Conservation (phyloP, 441 rosid genomes). For the Populus trichocarpa region DNA sequence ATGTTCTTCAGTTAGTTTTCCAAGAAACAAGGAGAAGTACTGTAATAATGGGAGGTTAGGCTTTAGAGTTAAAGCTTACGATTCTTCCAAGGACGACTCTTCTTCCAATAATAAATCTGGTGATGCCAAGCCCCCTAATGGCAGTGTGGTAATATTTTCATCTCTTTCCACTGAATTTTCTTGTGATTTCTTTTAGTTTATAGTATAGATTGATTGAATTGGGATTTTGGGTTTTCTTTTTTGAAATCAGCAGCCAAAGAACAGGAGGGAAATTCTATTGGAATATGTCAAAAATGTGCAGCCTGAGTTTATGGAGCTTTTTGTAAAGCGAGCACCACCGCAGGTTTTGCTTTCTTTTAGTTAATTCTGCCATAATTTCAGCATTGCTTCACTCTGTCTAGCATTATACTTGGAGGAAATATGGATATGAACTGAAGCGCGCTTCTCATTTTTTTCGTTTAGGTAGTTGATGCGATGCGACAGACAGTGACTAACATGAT, state of each 20-base stretch:
- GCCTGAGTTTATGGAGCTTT: conserved; percentile 94
- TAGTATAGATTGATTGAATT: conserved; percentile 9
- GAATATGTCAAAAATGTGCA: conserved; percentile 96
- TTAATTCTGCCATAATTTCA: background rate
- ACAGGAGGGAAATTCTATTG: conserved; percentile 76
- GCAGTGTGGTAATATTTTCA: conserved; percentile 47
- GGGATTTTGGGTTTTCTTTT: conserved; percentile 12
- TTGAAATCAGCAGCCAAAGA: conserved; percentile 44
- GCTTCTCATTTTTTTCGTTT: conserved; percentile 1
- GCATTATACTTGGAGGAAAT: conserved; percentile 9
- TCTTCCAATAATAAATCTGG: conserved; percentile 39
- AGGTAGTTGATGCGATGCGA: conserved; percentile 98
- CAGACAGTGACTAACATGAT: conserved; percentile 93
- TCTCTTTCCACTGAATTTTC: background rate
- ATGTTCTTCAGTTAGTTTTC: conserved; percentile 33
- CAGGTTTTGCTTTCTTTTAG: conserved; percentile 42
- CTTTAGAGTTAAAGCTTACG: conserved; percentile 53
- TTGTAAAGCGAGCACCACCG: conserved; percentile 83
- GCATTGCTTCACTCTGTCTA: background rate
- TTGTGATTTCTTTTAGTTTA: background rate
- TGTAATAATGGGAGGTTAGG: conserved; percentile 25
- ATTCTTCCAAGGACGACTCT: conserved; percentile 45
- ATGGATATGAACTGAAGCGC: background rate
- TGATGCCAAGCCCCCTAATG: conserved; percentile 62
- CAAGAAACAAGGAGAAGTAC: conserved; percentile 23